phyloP scores from a whole-genome alignment of 2,329 filamentous ascomycete species.

The Chrysosporium keratinophilum region DNA sequence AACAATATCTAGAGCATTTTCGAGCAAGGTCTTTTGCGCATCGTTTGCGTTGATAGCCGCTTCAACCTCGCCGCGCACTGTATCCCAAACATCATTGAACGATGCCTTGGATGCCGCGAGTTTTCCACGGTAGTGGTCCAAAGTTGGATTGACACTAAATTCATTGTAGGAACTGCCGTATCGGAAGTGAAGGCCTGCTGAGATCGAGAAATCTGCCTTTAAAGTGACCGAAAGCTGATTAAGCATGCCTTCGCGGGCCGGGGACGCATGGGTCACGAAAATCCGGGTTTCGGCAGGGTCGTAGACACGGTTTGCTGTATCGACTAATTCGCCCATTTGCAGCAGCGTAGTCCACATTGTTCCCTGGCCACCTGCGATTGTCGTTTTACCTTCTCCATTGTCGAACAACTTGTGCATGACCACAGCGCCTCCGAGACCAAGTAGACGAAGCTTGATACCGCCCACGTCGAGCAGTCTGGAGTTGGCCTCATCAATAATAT shows the following conservation, averaged over 20 bases:
- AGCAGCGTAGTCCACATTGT: slow-evolving; percentile 99
- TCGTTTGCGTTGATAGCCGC: slow-evolving; percentile 89
- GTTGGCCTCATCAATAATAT: slow-evolving; percentile 97
- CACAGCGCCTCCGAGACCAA: slow-evolving; percentile 88
- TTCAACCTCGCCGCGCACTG: slow-evolving; percentile 90
- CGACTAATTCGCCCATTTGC: slow-evolving; percentile 96
- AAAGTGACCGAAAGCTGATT: slow-evolving; percentile 96
- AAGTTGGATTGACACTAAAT: slow-evolving; percentile 94
- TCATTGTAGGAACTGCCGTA: slow-evolving; percentile 99
- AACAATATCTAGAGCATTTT: slow-evolving; percentile 87
- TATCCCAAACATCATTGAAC: slow-evolving; percentile 99
- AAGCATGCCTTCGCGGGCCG: slow-evolving; percentile 86
- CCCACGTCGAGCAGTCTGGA: slow-evolving; percentile 91
- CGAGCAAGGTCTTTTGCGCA: slow-evolving; percentile 80
- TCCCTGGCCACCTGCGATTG: slow-evolving; percentile 93
- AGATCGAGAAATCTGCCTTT: slow-evolving; percentile 97
- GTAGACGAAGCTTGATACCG: slow-evolving; percentile 85
- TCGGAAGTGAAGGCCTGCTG: slow-evolving; percentile 92
- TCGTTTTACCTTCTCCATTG: slow-evolving; percentile 94
- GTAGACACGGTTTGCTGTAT: slow-evolving; percentile 96
- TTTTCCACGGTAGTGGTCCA: slow-evolving; percentile 98
- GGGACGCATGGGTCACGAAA: slow-evolving; percentile 94
- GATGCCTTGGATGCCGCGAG: slow-evolving; percentile 95
- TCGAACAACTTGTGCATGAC: slow-evolving; percentile 99
- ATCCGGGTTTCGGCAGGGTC: slow-evolving; percentile 95